Conservation (phyloP, 495 filamentous ascomycete genomes). For the Annulohypoxylon nitens region DNA sequence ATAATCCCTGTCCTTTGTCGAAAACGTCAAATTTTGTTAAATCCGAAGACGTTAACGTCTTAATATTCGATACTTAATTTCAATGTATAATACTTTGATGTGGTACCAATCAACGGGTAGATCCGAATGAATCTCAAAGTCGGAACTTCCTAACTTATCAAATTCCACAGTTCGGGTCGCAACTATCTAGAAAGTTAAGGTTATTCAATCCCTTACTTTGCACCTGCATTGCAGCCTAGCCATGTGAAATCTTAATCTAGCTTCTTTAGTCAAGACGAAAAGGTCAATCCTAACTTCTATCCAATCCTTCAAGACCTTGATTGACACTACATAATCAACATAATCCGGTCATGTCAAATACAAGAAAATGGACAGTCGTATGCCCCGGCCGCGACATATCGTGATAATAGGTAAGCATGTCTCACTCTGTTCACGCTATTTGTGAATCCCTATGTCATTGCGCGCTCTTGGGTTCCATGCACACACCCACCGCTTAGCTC, state of each 20-base stretch:
- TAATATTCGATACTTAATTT: slow-evolving; percentile 3
- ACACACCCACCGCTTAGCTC: neutral
- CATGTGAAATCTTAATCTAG: slow-evolving; percentile 20
- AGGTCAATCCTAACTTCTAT: slow-evolving; percentile 16
- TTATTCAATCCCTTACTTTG: slow-evolving; percentile 1
- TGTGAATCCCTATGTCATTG: neutral
- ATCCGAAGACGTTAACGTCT: slow-evolving; percentile 10
- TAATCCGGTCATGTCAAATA: slow-evolving; percentile 50
- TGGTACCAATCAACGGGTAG: slow-evolving; percentile 32
- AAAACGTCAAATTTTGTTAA: slow-evolving; percentile 9
- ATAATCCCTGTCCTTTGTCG: slow-evolving; percentile 4
- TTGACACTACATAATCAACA: neutral
- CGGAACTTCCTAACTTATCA: neutral
- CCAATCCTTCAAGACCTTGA: neutral
- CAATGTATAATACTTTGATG: slow-evolving; percentile 8
- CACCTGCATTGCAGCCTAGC: slow-evolving; percentile 4
- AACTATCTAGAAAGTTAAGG: neutral
- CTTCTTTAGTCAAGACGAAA: slow-evolving; percentile 11
- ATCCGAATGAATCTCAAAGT: slow-evolving; percentile 29
- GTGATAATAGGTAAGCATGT: slow-evolving; percentile 74
- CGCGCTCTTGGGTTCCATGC: neutral
- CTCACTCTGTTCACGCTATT: neutral
- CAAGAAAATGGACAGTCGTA: slow-evolving; percentile 49
- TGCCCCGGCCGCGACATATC: slow-evolving; percentile 67
- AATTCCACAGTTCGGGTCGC: slow-evolving; percentile 25